Conservation (phyloP, 176 grass and related monocot genomes). For the maize (Zea mays) region DNA sequence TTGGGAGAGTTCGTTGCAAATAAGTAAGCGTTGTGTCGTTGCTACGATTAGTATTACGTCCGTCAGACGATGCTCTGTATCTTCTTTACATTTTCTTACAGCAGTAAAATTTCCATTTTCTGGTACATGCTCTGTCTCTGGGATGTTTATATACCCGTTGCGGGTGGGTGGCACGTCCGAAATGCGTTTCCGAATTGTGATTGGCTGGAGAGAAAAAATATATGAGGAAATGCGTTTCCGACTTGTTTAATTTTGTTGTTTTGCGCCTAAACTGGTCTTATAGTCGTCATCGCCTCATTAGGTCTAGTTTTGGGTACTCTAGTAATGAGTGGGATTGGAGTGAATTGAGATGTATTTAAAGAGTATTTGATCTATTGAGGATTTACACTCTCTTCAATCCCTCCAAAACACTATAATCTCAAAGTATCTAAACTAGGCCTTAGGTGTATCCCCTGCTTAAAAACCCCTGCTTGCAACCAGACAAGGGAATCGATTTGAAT, state of each 20-base stretch:
- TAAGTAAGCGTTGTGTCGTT: slow-evolving; percentile 10
- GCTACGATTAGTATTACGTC: not conserved
- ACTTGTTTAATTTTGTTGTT: slow-evolving; percentile 6
- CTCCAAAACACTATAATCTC: too few species aligned
- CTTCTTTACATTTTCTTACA: not conserved
- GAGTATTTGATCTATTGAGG: too few species aligned
- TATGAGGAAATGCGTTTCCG: too few species aligned
- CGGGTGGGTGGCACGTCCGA: too few species aligned
- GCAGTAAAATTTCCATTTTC: not conserved
- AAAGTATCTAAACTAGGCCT: too few species aligned
- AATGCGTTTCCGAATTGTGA: too few species aligned
- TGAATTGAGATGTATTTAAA: too few species aligned
- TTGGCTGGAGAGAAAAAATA: too few species aligned
- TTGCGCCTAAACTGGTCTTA: not conserved
- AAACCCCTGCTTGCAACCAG: slow-evolving; percentile 63
- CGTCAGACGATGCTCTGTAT: not conserved
- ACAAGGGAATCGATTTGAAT: slow-evolving; percentile 70
- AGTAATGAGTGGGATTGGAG: too few species aligned
- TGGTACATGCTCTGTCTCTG: not conserved
- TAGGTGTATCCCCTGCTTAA: slow-evolving; percentile 60
- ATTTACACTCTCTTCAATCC: too few species aligned
- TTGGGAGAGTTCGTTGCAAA: slow-evolving; percentile 27
- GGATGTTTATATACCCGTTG: too few species aligned
- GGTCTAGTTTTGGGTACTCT: too few species aligned
- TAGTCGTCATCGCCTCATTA: slow-evolving; percentile 1